Conservation (phyloP, 1,284 basidiomycete species). For the Quambalaria eucalypti region DNA sequence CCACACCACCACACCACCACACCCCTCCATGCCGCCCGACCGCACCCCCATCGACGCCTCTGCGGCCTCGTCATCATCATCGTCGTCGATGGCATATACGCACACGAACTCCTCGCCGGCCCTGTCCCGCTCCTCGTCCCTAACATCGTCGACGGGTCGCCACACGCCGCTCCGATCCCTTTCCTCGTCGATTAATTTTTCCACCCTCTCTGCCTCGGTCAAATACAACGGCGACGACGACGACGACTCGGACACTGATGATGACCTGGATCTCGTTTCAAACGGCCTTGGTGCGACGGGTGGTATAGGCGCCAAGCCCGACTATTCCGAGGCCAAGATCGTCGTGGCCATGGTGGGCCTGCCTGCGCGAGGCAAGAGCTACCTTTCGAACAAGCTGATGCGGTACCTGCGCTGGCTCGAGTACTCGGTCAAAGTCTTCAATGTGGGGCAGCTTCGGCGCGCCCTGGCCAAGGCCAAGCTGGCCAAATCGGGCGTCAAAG, state of each 20-base stretch:
- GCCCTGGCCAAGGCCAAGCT: slow-evolving; percentile 67
- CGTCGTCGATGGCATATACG: neutral
- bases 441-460: slow-evolving; percentile 88
- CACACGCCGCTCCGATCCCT: neutral
- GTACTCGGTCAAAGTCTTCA: slow-evolving; percentile 97
- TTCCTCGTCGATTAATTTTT: neutral
- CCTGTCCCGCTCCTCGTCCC: neutral
- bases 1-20: neutral
- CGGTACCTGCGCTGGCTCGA: slow-evolving; percentile 67
- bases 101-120: neutral
- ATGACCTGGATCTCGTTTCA: too few relatives aligned
- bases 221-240: neutral
- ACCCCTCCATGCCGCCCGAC: neutral
- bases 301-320: slow-evolving; percentile 74
- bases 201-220: neutral
- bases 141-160: neutral
- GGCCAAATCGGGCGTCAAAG: slow-evolving; percentile 63
- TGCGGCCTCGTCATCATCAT: neutral
- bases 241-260: too few relatives aligned
- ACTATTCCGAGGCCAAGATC: slow-evolving; percentile 96
- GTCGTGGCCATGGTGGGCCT: slow-evolving; percentile 83
- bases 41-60: too few relatives aligned
- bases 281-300: neutral
- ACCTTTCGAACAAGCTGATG: slow-evolving; percentile 46
- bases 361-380: slow-evolving; percentile 44